Evolutionary conservation across 352 stramenopile species (phyloP), one percentile per base, ranked within the genome.

Genomic region (Globisporangium ultimum): DNA sequence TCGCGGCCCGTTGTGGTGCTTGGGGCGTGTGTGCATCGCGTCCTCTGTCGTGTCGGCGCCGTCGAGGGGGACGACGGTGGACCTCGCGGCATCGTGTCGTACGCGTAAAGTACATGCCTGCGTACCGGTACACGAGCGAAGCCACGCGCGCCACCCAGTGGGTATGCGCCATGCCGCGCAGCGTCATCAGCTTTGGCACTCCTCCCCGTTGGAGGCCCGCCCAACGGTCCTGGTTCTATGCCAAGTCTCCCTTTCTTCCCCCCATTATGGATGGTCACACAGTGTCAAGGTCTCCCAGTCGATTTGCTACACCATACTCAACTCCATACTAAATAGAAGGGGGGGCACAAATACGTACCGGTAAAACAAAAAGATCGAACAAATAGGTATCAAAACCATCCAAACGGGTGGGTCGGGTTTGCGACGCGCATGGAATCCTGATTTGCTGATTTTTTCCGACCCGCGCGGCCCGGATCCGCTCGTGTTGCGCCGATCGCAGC

Each of bases 131-230:
- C 24, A 5, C n/a, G 5, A 32, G 24, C 24, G 24, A 32, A 32
- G 24, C 24, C 24, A 32, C 24, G 24, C 24, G 2, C 24, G 24
- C 28, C 28, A 36, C 28, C 28, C 28, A 36, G 28, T 36, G 28
- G 9, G 28, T 55, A 60, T 60, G 54, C 54, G 54, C 54, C 54
- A 61, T 61, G 55, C 24, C 43, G n/a, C 41, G 24, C 41, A 58
- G 53, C 46, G 45, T 52, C 55, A 53, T 14, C 55, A 38, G 34
- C 21, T 50, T 57, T 14, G 43, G 18, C 17, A 4, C 15, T 21
- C 32, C 14, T 5, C 40, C 11, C 32, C 46, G 32, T 6, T 10
- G 21, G 43, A 32, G 17, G 50, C 24, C 28, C 28, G 28, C 5
- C 3, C 28, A 45, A 45, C 13, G 13, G 40, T 45, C 40, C 40